Evolutionary conservation across 2,329 filamentous ascomycete genomes (phyloP).

Genomic region (Fonsecaea monophora): DNA sequence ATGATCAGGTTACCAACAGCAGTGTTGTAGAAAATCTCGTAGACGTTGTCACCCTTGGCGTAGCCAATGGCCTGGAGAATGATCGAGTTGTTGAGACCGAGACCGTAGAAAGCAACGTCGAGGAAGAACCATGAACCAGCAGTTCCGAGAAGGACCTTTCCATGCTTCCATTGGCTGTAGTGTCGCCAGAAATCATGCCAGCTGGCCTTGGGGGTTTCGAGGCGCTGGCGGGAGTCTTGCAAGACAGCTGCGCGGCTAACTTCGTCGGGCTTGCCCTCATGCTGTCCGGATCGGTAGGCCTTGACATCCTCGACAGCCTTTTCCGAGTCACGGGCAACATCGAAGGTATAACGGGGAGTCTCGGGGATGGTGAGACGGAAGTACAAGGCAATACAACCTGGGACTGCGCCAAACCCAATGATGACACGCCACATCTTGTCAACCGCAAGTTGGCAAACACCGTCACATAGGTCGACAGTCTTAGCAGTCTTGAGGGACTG

Average conservation of each 20-base stretch:
- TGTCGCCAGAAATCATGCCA: conserved; percentile 74
- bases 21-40: conserved; percentile 74
- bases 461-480: conserved; percentile 64
- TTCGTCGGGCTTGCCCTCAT: conserved; percentile 70
- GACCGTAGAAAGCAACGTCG: conserved; percentile 68
- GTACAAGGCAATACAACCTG: conserved; percentile 81
- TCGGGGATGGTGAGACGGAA: conserved; percentile 87
- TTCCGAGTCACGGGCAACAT: conserved; percentile 75
- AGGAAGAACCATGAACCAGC: conserved; percentile 85
- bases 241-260: conserved; percentile 67
- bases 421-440: conserved; percentile 88
- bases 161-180: conserved; percentile 74
- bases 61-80: conserved; percentile 77
- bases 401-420: conserved; percentile 81
- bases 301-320: conserved; percentile 75
- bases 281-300: conserved; percentile 73
- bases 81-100: conserved; percentile 76
- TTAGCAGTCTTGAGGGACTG: conserved; percentile 62
- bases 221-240: conserved; percentile 59
- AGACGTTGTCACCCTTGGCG: conserved; percentile 67
- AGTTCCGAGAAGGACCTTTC: conserved; percentile 75
- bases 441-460: conserved; percentile 71
- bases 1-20: conserved; percentile 80
- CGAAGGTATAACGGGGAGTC: conserved; percentile 86
- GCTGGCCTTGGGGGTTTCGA: conserved; percentile 72